Evolutionary conservation across 768 basidiomycete genomes (phyloP).

Genomic region (Peribolospora baueri): DNA sequence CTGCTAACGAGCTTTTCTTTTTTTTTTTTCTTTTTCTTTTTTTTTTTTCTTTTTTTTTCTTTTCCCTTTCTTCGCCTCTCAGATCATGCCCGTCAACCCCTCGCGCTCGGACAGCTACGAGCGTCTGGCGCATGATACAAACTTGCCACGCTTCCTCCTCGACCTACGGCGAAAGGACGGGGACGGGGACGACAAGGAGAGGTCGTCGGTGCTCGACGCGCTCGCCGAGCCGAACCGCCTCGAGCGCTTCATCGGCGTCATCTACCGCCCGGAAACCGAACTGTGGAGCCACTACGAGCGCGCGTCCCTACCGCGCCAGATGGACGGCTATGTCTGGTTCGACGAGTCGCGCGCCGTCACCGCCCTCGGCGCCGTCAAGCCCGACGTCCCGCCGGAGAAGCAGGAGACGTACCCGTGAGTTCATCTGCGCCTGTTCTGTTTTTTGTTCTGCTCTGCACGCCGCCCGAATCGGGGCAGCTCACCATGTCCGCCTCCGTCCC

Average conservation of each 20-base stretch:
- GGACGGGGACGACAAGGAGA: not conserved
- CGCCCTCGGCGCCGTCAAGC: not conserved
- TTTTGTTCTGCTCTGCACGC: too few relatives aligned
- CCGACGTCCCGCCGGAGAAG: not conserved
- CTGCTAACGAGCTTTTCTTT: too few relatives aligned
- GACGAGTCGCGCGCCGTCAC: constrained; percentile 2
- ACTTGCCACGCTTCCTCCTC: constrained; percentile 1
- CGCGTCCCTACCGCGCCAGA: constrained; percentile 15
- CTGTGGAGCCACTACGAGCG: constrained; percentile 16
- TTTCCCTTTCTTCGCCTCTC: too few relatives aligned
- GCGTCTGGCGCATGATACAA: constrained; percentile 12
- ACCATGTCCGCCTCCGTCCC: too few relatives aligned
- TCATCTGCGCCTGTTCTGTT: too few relatives aligned
- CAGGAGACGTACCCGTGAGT: constrained; percentile 3
- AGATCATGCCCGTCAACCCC: too few relatives aligned
- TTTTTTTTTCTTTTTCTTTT: too few relatives aligned
- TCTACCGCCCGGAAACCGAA: constrained; percentile 15
- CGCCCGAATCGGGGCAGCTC: too few relatives aligned
- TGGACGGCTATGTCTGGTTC: constrained; percentile 12
- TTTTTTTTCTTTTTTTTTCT: too few relatives aligned
- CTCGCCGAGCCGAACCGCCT: constrained; percentile 6
- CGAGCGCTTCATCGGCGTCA: constrained; percentile 18
- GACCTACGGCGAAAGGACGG: constrained; percentile 3
- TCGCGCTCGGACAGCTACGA: constrained; percentile 1
- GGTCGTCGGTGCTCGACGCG: not conserved